Evolutionary conservation across 169 alveolate genomes (phyloP).

Genomic region (Theileria equi): DNA sequence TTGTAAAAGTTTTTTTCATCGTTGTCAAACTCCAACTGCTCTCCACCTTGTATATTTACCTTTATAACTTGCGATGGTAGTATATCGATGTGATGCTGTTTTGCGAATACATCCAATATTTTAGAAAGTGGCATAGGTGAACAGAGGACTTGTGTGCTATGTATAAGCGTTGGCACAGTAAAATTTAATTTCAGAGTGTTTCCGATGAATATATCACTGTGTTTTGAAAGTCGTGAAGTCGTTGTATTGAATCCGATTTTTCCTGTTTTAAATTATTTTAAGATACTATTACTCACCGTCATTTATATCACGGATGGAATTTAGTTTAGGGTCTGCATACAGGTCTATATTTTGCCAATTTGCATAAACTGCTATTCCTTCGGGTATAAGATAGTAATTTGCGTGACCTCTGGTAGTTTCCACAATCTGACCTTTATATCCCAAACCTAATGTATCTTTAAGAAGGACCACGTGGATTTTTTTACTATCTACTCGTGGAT

Average conservation of each 20-base stretch:
- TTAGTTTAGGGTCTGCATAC: constrained; percentile 13
- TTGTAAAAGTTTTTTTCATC: not conserved
- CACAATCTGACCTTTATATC: constrained; percentile 34
- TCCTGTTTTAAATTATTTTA: not conserved
- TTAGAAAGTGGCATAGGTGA: constrained; percentile 34
- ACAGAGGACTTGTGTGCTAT: not conserved
- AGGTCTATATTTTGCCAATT: constrained; percentile 51
- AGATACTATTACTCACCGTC: not conserved
- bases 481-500: constrained; percentile 40
- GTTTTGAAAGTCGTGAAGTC: not conserved
- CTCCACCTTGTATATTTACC: not conserved
- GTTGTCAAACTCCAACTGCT: not conserved
- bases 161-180: constrained; percentile 6
- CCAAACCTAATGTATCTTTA: constrained; percentile 19
- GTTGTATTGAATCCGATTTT: not conserved
- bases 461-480: constrained; percentile 40
- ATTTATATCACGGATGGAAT: not conserved
- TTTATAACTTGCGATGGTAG: constrained; percentile 27
- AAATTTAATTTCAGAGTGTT: not conserved
- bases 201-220: not conserved
- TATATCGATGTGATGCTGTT: constrained; percentile 21
- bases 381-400: constrained; percentile 42
- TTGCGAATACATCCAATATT: constrained; percentile 38
- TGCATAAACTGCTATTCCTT: constrained; percentile 39
- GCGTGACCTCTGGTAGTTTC: constrained; percentile 44